Evolutionary conservation across 768 basidiomycete genomes (phyloP).

Genomic region (Panaeolus cyanescens): DNA sequence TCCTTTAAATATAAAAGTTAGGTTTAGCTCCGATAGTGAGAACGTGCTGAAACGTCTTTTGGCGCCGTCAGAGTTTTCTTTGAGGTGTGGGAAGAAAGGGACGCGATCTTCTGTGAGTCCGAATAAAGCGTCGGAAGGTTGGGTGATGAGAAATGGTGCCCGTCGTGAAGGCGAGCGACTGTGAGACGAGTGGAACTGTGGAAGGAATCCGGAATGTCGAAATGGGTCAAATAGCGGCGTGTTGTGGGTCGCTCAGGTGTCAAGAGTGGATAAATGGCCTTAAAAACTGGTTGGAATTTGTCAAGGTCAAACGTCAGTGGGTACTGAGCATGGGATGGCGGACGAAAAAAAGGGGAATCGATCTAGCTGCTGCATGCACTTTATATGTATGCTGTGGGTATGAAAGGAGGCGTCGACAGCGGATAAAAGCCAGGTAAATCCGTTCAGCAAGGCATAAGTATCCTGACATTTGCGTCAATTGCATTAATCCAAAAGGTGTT

Average conservation of each 20-base stretch:
- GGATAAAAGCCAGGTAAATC: background rate
- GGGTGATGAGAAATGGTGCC: background rate
- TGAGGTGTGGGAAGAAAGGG: background rate
- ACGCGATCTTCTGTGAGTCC: background rate
- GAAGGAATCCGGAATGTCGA: background rate
- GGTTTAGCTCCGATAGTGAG: background rate
- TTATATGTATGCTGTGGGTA: background rate
- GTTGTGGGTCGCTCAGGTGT: background rate
- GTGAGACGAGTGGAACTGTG: background rate
- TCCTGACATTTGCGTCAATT: background rate
- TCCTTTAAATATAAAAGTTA: background rate
- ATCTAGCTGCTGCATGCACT: background rate
- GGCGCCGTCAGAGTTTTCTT: background rate
- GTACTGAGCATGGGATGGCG: background rate
- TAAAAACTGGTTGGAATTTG: background rate
- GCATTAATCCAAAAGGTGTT: background rate
- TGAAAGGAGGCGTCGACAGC: background rate
- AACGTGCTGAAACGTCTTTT: constrained; percentile 1
- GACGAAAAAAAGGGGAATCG: background rate
- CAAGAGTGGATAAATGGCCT: background rate
- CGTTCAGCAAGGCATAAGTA: background rate
- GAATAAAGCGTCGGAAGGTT: background rate
- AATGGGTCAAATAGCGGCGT: background rate
- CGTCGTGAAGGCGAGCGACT: background rate
- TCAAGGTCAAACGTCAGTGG: background rate